Percentiles rank a stretch among this genome's conserved stretches.
Conservation (phyloP, 305 asterid species). For the Rubia peregrina region DNA sequence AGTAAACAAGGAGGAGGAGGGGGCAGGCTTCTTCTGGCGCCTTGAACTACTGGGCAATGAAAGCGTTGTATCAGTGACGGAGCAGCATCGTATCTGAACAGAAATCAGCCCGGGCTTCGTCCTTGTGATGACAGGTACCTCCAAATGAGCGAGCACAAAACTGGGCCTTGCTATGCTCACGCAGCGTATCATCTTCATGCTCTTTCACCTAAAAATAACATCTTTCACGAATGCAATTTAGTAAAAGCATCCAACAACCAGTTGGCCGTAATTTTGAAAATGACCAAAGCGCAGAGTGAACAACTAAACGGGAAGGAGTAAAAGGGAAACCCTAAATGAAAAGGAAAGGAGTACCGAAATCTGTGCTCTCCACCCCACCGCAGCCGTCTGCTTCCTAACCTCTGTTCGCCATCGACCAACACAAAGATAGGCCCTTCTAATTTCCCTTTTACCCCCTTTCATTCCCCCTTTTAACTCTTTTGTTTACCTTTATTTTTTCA, state of each 20-base stretch:
- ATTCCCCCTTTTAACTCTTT: no score
- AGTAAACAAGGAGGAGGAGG: slow-evolving; percentile 54
- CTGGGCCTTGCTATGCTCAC: slow-evolving; percentile 50
- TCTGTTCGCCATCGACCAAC: background rate
- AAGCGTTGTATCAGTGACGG: slow-evolving; percentile 36
- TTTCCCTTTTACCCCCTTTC: no score
- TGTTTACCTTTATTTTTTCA: no score
- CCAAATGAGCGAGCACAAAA: slow-evolving; percentile 47
- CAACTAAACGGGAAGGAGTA: background rate
- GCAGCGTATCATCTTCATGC: slow-evolving; percentile 53
- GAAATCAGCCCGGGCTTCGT: slow-evolving; percentile 28
- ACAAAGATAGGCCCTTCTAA: background rate
- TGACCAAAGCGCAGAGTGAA: background rate
- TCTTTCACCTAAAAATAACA: slow-evolving; percentile 10
- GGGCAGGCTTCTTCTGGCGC: slow-evolving; percentile 35
- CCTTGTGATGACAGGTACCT: slow-evolving; percentile 44
- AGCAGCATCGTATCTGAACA: slow-evolving; percentile 42
- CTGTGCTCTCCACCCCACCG: no score
- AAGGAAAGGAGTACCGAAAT: background rate
- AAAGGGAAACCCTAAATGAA: background rate
- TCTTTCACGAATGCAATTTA: background rate
- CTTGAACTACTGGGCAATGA: slow-evolving; percentile 23
- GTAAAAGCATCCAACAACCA: background rate
- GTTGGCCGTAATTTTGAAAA: background rate
- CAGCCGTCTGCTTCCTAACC: background rate